Base-by-base conservation (phyloP, 2,329 filamentous ascomycete species). In the Pseudogymnoascus sp. region DNA sequence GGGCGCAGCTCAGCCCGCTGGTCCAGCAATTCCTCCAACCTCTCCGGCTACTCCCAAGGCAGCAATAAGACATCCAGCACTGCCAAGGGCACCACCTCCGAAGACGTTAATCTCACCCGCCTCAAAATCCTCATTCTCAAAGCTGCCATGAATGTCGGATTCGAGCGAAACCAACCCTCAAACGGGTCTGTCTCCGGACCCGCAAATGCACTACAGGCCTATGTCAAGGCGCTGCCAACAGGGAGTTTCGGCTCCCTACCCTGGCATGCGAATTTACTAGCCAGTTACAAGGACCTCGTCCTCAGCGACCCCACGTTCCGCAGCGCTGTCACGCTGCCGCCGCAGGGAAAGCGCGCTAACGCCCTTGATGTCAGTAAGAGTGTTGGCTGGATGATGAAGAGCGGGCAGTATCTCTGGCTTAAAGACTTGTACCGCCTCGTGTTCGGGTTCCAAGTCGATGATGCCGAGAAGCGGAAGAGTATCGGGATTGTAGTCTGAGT, bases 141-240 rank as follows among this genome's bases (percentile, higher is more conserved):
- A 73, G 91, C 93, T 0, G 93, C 92, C 23, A 87, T 93, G 78
- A 93, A 93, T 71, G 84, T 89, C 2, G 92, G 92, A 10, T 96
- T 89, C 76, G 83, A 84, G 64, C 88, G 90, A 7, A 72, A 77
- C 1, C 77, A 80, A 11, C 71, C 75, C 10, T 75, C 78, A 7
- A 76, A 78, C 34, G 74, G 75, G 6, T 37, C 61, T 3, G 66
- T 68, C 8, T 62, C 66, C 4, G 62, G 60, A 7, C 65, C 69
- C 1, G 67, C 62, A 34, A 79, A 76, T 67, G 82, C 83, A 0
- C 78, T 97, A 1, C 88, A 91, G 28, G 80, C 83, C 1, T 96
- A 95, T 71, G 87, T 93, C 59, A 89, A 92, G 70, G 81, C 83
- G 10, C 80, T 96, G 4, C 89, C 90, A 0, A 81, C 85, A 0